Percentiles rank a stretch among this genome's conserved stretches.
These are phyloP conservation scores for Leucosporidium yakuticum DNA, from an alignment of 768 basidiomycete species.

Conservation along the genomic window DNA sequence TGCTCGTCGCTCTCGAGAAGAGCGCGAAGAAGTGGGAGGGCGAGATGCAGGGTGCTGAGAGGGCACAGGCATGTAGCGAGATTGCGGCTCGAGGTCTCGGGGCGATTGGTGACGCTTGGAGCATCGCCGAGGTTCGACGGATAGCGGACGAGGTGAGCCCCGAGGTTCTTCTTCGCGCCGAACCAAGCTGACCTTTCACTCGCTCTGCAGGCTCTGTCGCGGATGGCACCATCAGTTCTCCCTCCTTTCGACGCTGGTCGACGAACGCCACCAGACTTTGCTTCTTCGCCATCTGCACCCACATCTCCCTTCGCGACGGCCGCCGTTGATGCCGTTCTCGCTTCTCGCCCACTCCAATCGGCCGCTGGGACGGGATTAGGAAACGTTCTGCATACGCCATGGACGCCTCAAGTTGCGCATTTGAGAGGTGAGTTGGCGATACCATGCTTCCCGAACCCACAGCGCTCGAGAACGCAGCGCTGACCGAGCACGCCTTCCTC, in stretches of 20 bases:
- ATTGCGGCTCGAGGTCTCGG: neutral
- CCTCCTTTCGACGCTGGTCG: neutral
- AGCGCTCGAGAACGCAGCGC: too few relatives aligned
- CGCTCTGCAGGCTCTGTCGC: conserved; percentile 1
- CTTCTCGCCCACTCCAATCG: conserved; percentile 3
- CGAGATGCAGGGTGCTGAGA: neutral
- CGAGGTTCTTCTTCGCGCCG: neutral
- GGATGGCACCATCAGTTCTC: neutral
- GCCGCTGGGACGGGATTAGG: neutral
- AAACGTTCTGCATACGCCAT: too few relatives aligned
- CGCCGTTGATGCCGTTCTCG: conserved; percentile 15
- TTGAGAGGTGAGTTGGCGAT: too few relatives aligned
- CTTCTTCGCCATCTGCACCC: neutral
- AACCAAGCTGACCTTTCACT: neutral
- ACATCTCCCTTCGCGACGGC: neutral
- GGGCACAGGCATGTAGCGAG: conserved; percentile 18
- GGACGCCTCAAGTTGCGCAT: too few relatives aligned
- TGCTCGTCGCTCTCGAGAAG: conserved; percentile 13
- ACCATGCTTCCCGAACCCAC: too few relatives aligned
- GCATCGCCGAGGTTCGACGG: neutral
- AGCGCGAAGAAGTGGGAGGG: conserved; percentile 7
- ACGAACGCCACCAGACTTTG: neutral
- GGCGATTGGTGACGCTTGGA: conserved; percentile 1
- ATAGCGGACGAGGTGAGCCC: neutral
- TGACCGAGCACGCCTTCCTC: too few relatives aligned